Conservation (phyloP, 1,139 yeast species). For the Candida dubliniensis region DNA sequence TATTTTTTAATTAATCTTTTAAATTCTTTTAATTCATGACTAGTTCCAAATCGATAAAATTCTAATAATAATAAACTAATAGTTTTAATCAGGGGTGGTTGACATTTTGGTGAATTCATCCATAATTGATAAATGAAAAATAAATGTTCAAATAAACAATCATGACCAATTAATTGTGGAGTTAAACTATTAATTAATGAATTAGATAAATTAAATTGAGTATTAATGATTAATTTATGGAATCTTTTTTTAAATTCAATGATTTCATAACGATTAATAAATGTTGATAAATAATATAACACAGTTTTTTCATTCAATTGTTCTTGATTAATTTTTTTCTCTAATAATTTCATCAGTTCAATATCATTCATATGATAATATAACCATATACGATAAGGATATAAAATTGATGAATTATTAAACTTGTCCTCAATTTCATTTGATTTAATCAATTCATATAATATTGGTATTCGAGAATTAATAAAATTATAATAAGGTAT, state of each 20-base stretch:
- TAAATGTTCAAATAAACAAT: constrained; percentile 34
- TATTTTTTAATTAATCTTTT: constrained; percentile 23
- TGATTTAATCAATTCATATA: constrained; percentile 2
- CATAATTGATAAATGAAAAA: constrained; percentile 29
- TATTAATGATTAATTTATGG: constrained; percentile 14
- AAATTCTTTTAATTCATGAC: constrained; percentile 26
- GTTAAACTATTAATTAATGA: constrained; percentile 30
- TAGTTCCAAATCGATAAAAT: constrained; percentile 31
- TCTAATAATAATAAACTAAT: constrained; percentile 30
- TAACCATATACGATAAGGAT: constrained; percentile 24
- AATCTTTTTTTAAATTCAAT: constrained; percentile 27
- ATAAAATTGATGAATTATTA: neutral
- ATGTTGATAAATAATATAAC: constrained; percentile 31
- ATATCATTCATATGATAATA: constrained; percentile 35
- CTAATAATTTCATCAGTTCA: constrained; percentile 21
- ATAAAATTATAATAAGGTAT: constrained; percentile 8
- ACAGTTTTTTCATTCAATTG: constrained; percentile 25
- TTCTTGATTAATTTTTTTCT: constrained; percentile 18
- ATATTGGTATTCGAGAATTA: constrained; percentile 8
- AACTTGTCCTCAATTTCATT: neutral
- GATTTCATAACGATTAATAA: constrained; percentile 35
- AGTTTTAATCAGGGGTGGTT: constrained; percentile 27
- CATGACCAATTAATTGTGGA: constrained; percentile 26
- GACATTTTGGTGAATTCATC: constrained; percentile 25
- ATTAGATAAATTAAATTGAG: constrained; percentile 20